Evolutionary conservation across 768 basidiomycete genomes (phyloP).

Genomic region (Hydnomerulius pinastri): DNA sequence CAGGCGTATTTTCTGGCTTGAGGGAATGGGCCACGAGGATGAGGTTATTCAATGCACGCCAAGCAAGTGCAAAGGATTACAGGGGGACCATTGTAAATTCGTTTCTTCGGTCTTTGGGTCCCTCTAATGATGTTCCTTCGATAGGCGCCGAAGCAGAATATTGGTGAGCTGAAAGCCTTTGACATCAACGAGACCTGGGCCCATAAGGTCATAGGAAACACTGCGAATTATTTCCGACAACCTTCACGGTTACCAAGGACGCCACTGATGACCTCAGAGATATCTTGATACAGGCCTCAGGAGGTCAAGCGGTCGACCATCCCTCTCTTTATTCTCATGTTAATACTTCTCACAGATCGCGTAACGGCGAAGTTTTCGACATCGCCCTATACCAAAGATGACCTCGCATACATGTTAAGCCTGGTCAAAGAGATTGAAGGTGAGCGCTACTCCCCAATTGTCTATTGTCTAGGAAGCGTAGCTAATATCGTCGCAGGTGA

Average conservation of each 20-base stretch:
- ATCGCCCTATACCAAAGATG: slow-evolving; percentile 26
- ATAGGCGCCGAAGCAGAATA: slow-evolving; percentile 31
- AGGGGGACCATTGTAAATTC: slow-evolving; percentile 27
- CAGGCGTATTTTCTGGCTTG: slow-evolving; percentile 31
- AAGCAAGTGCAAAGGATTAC: slow-evolving; percentile 17
- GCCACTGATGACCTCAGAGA: slow-evolving; percentile 21
- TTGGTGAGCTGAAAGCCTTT: slow-evolving; percentile 19
- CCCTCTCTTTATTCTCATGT: not conserved
- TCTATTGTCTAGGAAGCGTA: not conserved
- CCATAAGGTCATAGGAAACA: slow-evolving; percentile 21
- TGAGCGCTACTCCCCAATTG: not conserved
- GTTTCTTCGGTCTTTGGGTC: not conserved
- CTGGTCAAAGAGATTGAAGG: slow-evolving; percentile 31
- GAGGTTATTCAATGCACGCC: slow-evolving; percentile 25
- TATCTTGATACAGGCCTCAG: slow-evolving; percentile 29
- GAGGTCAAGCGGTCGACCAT: slow-evolving; percentile 14
- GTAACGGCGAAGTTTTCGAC: slow-evolving; percentile 34
- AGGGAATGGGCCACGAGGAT: slow-evolving; percentile 21
- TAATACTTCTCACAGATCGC: slow-evolving; percentile 19
- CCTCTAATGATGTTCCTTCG: slow-evolving; percentile 1
- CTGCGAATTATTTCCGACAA: slow-evolving; percentile 32
- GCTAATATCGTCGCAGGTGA: slow-evolving; percentile 7
- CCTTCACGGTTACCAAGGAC: slow-evolving; percentile 18
- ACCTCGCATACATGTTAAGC: slow-evolving; percentile 27
- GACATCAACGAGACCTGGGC: not conserved